Conservation (phyloP, 2,329 filamentous ascomycete genomes). For the Claviceps paspali region DNA sequence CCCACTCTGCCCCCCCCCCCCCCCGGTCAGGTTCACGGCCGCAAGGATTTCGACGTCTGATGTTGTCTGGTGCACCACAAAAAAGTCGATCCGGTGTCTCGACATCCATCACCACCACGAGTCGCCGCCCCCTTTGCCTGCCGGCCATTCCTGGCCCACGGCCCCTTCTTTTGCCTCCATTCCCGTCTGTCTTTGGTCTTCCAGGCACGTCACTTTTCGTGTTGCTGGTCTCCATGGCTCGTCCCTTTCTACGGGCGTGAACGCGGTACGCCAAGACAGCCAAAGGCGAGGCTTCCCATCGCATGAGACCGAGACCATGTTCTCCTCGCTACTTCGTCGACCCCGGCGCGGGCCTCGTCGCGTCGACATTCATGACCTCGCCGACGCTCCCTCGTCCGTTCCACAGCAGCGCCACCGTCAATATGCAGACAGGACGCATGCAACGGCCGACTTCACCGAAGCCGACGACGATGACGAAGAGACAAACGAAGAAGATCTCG, state of each 20-base stretch:
- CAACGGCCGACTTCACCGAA: conserved; percentile 51
- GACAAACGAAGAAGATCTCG: conserved; percentile 20
- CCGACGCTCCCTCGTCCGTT: conserved; percentile 18
- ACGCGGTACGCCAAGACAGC: conserved; percentile 7
- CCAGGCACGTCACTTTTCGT: no score
- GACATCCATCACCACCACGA: neutral
- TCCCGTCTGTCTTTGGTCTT: no score
- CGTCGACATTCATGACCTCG: conserved; percentile 15
- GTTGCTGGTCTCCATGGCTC: no score
- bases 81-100: neutral
- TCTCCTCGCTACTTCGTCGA: conserved; percentile 21
- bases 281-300: conserved; percentile 3
- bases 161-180: conserved; percentile 1
- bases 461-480: conserved; percentile 38
- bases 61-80: neutral
- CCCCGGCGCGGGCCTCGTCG: conserved; percentile 19
- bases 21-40: no score
- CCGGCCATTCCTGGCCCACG: neutral
- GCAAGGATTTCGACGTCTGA: neutral
- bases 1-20: no score
- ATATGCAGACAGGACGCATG: conserved; percentile 26
- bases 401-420: conserved; percentile 13
- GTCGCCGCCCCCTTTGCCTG: conserved; percentile 2
- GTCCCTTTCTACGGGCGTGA: conserved; percentile 13
- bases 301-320: conserved; percentile 22